Percentiles rank a stretch among this genome's conserved stretches.
Evolutionary conservation across 1,284 basidiomycete species (phyloP).

Genomic region (Hortiboletus rubellus): DNA sequence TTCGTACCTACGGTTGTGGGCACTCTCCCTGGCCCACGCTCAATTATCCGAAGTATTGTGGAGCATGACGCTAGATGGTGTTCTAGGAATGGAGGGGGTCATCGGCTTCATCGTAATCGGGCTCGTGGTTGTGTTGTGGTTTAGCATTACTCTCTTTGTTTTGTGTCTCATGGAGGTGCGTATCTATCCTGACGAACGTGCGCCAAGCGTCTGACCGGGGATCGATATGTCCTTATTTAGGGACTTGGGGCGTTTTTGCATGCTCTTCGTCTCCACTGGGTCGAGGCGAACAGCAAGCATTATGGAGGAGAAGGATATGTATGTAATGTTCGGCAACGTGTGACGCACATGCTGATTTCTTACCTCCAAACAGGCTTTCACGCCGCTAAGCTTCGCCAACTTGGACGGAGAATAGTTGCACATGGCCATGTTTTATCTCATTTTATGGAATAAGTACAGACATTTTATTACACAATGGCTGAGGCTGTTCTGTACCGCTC

Average conservation of each 20-base stretch:
- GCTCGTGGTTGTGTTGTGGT: constrained; percentile 79
- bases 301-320: constrained; percentile 90
- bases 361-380: constrained; percentile 52
- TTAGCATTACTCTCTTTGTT: constrained; percentile 72
- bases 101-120: constrained; percentile 61
- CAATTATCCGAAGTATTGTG: constrained; percentile 96
- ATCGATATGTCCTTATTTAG: constrained; percentile 39
- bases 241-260: constrained; percentile 95
- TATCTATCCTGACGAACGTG: constrained; percentile 26
- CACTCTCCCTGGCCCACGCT: constrained; percentile 95
- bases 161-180: constrained; percentile 93
- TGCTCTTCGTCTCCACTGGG: constrained; percentile 96
- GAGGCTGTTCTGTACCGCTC: constrained; percentile 21
- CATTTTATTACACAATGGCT: constrained; percentile 9
- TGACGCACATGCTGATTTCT: constrained; percentile 32
- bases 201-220: constrained; percentile 7
- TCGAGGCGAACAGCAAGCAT: constrained; percentile 96
- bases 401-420: constrained; percentile 36
- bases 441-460: constrained; percentile 2
- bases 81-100: constrained; percentile 58
- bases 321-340: constrained; percentile 39
- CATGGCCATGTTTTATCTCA: constrained; percentile 4
- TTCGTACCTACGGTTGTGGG: constrained; percentile 98
- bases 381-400: constrained; percentile 63
- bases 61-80: constrained; percentile 75